Evolutionary conservation across 371 early-diverging fungal species (phyloP), one percentile per base, ranked within the genome.

Genomic region (Gilbertella persicaria): DNA sequence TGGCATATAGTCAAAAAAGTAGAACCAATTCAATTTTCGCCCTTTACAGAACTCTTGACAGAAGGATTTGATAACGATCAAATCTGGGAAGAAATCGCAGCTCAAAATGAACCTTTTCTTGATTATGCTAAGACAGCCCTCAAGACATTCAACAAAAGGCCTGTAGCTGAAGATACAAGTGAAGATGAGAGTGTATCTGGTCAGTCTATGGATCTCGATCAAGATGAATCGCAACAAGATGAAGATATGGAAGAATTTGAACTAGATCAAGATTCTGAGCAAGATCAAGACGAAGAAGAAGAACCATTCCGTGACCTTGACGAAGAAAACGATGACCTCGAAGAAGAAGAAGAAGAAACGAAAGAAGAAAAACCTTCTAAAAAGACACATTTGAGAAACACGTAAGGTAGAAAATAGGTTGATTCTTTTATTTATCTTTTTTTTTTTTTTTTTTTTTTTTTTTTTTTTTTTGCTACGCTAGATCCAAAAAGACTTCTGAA

Each of bases 31-130:
- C 60, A 64, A 41, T 69, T 75, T 12, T 75, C 79, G 12, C 86
- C 85, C 5, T 75, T 90, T 30, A 53, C 66, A 25, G 85, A 83
- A 45, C 63, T 93, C 5, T 74, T 84, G 23, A 74, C 80, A 4
- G 87, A 91, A 35, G 94, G 92, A 0, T 92, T 92, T 60, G 92
- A 93, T 61, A 70, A 80, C 39, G 87, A 90, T 54, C 95, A 94
- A 79, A 86, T 96, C 45, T 97, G 97, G 97, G 93, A 94, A 73
- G 90, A 94, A 66, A 79, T 97, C 50, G 86, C 88, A 36, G 67
- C 91, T 55, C 89, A 88, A 55, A 95, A 95, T 64, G 79, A 81
- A 52, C 91, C 93, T 0, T 87, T 94, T 53, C 60, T 92, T n/a
- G 70, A 80, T 23, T 86, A 81, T 57, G 72, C 87, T 17, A 73